Conservation (phyloP, 768 basidiomycete genomes). For the Butyriboletus loyo region DNA sequence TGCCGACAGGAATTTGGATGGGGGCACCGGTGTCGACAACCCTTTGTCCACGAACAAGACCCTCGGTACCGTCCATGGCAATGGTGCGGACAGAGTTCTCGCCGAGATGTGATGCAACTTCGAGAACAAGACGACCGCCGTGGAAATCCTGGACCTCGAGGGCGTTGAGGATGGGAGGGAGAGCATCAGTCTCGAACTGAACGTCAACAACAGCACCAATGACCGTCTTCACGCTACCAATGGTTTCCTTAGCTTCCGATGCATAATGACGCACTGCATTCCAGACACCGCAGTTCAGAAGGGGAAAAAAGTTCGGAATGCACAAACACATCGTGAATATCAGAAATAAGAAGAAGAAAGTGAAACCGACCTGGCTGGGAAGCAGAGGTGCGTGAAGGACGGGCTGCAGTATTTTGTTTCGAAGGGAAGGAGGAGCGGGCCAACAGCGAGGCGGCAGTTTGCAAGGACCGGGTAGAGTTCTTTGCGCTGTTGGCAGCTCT, state of each 20-base stretch:
- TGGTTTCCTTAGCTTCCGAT: conserved; percentile 72
- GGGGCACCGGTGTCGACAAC: conserved; percentile 96
- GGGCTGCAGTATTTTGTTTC: conserved; percentile 46
- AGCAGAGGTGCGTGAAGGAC: conserved; percentile 47
- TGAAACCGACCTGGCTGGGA: conserved; percentile 51
- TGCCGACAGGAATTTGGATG: conserved; percentile 95
- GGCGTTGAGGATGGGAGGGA: conserved; percentile 97
- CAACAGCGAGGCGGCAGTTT: conserved; percentile 61
- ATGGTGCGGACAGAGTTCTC: conserved; percentile 99
- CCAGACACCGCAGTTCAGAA: background rate
- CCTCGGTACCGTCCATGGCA: conserved; percentile 99
- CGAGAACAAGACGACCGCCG: conserved; percentile 96
- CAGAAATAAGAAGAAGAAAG: background rate
- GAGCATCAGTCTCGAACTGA: conserved; percentile 86
- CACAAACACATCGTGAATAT: conserved; percentile 1
- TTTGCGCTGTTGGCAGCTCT: conserved; percentile 74
- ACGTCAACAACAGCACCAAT: conserved; percentile 99
- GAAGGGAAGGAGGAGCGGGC: conserved; percentile 49
- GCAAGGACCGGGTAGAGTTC: conserved; percentile 78
- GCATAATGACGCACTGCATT: conserved; percentile 79
- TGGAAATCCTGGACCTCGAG: conserved; percentile 94
- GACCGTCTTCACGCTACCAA: conserved; percentile 93
- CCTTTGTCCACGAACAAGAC: conserved; percentile 98
- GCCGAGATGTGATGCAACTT: conserved; percentile 97
- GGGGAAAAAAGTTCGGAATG: background rate